Evolutionary conservation across 345 rosid genomes (phyloP).

Genomic region (Cardamine resedifolia): DNA sequence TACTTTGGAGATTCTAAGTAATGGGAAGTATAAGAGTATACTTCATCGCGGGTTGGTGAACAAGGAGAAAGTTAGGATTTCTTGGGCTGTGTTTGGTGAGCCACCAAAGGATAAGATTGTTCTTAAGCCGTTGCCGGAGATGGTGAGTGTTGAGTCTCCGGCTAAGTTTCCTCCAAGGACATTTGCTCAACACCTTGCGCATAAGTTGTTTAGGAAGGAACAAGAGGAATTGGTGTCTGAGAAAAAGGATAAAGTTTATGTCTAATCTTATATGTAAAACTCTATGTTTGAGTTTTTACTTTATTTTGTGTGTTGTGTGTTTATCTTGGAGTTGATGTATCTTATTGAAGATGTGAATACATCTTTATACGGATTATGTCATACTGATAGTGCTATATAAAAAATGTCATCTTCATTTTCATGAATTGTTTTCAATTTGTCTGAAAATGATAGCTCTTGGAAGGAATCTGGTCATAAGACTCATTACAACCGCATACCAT

Average conservation of each 20-base stretch:
- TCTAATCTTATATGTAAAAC: not conserved
- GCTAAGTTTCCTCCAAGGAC: slow-evolving; percentile 88
- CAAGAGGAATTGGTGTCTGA: slow-evolving; percentile 42
- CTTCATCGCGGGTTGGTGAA: slow-evolving; percentile 91
- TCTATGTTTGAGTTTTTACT: not conserved
- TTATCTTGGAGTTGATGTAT: not conserved
- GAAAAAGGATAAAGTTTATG: slow-evolving; percentile 6
- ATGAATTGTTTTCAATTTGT: not conserved
- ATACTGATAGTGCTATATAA: not conserved
- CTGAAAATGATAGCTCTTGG: slow-evolving; percentile 3
- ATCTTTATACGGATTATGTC: no score
- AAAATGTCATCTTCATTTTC: not conserved
- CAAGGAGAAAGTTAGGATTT: slow-evolving; percentile 92
- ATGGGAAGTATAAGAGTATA: slow-evolving; percentile 88
- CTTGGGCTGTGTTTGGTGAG: slow-evolving; percentile 98
- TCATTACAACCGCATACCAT: no score
- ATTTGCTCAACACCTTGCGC: slow-evolving; percentile 76
- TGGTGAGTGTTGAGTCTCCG: slow-evolving; percentile 64
- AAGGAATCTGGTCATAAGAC: no score
- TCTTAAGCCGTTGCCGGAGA: slow-evolving; percentile 73
- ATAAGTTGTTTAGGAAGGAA: slow-evolving; percentile 75
- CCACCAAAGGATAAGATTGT: slow-evolving; percentile 94
- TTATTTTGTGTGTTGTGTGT: not conserved
- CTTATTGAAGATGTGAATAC: not conserved
- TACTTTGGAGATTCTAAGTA: slow-evolving; percentile 89